phyloP scores from a whole-genome alignment of 768 basidiomycete genomes.

The Russula emetica region DNA sequence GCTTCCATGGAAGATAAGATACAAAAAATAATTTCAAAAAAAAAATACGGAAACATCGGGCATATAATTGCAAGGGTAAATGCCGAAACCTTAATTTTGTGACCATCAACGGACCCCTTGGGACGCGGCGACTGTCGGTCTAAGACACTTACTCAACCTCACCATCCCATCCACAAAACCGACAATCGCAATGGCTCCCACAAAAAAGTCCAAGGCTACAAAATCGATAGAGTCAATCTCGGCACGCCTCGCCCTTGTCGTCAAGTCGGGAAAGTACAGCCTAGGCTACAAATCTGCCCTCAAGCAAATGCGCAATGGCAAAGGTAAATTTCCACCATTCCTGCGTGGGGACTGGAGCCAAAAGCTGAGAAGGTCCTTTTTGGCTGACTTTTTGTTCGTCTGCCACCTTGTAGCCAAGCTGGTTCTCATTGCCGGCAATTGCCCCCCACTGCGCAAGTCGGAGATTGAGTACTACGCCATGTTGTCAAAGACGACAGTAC shows the following conservation, averaged over 20 bases:
- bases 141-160: slow-evolving; percentile 1
- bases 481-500: slow-evolving; percentile 98
- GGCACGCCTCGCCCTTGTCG: slow-evolving; percentile 88
- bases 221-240: slow-evolving; percentile 94
- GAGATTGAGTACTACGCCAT: slow-evolving; percentile 99
- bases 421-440: slow-evolving; percentile 97
- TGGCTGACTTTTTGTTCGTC: slow-evolving; percentile 47
- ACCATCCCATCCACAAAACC: slow-evolving; percentile 24
- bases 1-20: neutral
- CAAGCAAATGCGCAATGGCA: slow-evolving; percentile 97
- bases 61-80: slow-evolving; percentile 20
- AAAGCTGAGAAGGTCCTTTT: slow-evolving; percentile 99
- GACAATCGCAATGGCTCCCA: slow-evolving; percentile 71
- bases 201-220: slow-evolving; percentile 91
- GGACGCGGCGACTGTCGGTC: no score
- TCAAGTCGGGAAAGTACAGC: slow-evolving; percentile 97
- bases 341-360: slow-evolving; percentile 92
- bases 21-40: no score
- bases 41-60: no score
- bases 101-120: neutral
- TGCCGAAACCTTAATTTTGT: slow-evolving; percentile 20
- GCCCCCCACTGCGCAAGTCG: slow-evolving; percentile 97
- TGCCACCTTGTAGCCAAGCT: slow-evolving; percentile 74
- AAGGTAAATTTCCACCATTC: slow-evolving; percentile 58
- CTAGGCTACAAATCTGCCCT: slow-evolving; percentile 98